Evolutionary conservation across 192 early-diverging fungal species (phyloP).

Genomic region (Umbelopsis sp.): DNA sequence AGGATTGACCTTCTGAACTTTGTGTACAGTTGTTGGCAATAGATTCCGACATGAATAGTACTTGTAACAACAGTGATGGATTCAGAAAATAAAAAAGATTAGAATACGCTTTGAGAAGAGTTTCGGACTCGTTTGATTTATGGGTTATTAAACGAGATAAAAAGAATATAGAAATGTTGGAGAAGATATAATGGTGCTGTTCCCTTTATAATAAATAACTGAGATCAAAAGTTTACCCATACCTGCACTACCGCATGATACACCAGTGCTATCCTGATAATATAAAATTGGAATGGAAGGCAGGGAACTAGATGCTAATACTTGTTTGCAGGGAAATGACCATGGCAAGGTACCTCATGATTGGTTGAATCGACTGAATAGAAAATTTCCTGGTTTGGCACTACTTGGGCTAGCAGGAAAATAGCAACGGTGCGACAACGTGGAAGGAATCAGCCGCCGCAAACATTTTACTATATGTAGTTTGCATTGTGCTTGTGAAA

Average conservation of each 20-base stretch:
- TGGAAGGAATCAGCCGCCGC: neutral
- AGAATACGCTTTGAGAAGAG: no score
- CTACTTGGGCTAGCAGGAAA: no score
- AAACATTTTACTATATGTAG: neutral
- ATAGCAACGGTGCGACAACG: neutral
- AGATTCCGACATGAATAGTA: neutral
- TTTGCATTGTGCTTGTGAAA: neutral
- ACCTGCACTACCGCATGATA: neutral
- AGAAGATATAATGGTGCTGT: no score
- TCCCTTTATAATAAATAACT: neutral
- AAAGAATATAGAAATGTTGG: no score
- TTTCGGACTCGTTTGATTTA: no score
- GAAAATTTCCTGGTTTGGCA: neutral
- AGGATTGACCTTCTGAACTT: neutral
- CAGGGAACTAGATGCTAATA: neutral
- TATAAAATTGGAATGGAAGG: neutral
- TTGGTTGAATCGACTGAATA: neutral
- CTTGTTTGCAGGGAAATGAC: no score
- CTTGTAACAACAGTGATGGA: no score
- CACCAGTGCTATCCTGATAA: neutral
- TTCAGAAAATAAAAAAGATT: no score
- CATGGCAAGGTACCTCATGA: neutral
- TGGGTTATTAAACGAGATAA: no score
- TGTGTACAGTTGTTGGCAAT: neutral
- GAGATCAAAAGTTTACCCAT: no score